Evolutionary conservation across 2,329 filamentous ascomycete genomes (phyloP).

Genomic region (Penicillium sp.): DNA sequence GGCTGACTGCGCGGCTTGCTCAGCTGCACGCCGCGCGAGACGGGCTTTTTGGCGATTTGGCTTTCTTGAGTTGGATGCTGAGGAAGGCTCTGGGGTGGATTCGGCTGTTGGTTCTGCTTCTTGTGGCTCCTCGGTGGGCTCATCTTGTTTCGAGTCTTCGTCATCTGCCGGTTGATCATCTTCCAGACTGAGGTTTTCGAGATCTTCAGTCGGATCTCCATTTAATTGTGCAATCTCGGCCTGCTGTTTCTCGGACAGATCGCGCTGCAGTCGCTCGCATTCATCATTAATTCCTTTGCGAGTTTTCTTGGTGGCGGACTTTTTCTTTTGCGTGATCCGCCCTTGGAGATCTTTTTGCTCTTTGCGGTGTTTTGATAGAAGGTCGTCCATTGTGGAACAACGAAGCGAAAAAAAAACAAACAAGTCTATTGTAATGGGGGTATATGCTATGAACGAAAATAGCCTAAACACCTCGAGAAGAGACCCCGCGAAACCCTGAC

Average conservation of each 20-base stretch:
- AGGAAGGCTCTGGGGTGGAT: conserved; percentile 8
- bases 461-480: conserved; percentile 3
- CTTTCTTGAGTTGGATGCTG: conserved; percentile 57
- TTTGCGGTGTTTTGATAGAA: conserved; percentile 78
- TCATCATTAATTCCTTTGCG: conserved; percentile 68
- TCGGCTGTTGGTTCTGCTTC: background rate
- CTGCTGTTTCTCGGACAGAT: conserved; percentile 55
- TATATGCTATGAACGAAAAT: conserved; percentile 9
- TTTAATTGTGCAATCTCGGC: conserved; percentile 50
- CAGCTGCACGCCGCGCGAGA: conserved; percentile 81
- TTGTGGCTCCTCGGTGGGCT: conserved; percentile 3
- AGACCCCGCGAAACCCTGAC: conserved; percentile 33
- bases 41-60: conserved; percentile 89
- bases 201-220: conserved; percentile 30
- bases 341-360: conserved; percentile 84
- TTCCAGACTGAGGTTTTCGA: conserved; percentile 36
- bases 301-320: conserved; percentile 83
- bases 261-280: conserved; percentile 57
- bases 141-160: conserved; percentile 10
- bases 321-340: conserved; percentile 91
- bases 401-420: background rate
- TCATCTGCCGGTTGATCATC: conserved; percentile 23
- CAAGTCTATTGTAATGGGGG: conserved; percentile 1
- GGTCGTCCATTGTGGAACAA: conserved; percentile 61
- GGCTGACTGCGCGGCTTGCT: conserved; percentile 67